Evolutionary conservation across 306 rosid species (phyloP).

Genomic region (Malus asiatica): DNA sequence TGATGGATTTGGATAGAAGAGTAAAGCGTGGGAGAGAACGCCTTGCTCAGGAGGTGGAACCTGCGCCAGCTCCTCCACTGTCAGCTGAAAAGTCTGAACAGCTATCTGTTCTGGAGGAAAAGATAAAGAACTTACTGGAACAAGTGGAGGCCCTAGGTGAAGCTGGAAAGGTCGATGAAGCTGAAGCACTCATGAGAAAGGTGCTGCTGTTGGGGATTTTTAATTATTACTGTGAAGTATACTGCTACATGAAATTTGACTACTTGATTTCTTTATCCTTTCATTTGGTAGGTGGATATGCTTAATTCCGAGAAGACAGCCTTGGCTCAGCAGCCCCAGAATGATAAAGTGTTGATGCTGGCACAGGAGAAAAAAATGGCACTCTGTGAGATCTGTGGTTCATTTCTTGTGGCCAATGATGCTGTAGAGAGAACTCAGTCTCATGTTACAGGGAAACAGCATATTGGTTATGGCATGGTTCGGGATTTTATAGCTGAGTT

Average conservation of each 20-base stretch:
- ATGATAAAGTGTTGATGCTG: constrained; percentile 67
- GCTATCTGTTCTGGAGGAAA: constrained; percentile 81
- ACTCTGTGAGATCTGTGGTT: constrained; percentile 95
- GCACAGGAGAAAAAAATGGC: constrained; percentile 98
- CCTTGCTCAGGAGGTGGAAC: constrained; percentile 97
- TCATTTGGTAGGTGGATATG: constrained; percentile 60
- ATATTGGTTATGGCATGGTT: constrained; percentile 99
- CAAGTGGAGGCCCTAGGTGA: constrained; percentile 97
- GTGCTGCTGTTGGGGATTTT: constrained; percentile 27
- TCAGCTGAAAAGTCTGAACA: constrained; percentile 85
- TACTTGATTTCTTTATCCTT: constrained; percentile 1
- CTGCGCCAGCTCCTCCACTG: constrained; percentile 69
- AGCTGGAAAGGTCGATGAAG: constrained; percentile 99
- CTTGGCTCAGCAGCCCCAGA: constrained; percentile 62
- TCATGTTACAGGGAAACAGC: constrained; percentile 96
- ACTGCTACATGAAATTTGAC: neutral
- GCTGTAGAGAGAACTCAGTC: constrained; percentile 97
- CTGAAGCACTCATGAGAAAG: constrained; percentile 99
- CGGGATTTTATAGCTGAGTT: constrained; percentile 78
- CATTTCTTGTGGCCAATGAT: constrained; percentile 98
- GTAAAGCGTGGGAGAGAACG: constrained; percentile 96
- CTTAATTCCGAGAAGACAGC: constrained; percentile 83
- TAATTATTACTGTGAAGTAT: neutral
- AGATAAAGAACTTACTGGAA: constrained; percentile 92
- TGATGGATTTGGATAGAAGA: constrained; percentile 95